Percentiles rank a stretch among this genome's conserved stretches.
phyloP scores from a whole-genome alignment of 2,329 filamentous ascomycete genomes.

The Sphaerostilbella broomeana region DNA sequence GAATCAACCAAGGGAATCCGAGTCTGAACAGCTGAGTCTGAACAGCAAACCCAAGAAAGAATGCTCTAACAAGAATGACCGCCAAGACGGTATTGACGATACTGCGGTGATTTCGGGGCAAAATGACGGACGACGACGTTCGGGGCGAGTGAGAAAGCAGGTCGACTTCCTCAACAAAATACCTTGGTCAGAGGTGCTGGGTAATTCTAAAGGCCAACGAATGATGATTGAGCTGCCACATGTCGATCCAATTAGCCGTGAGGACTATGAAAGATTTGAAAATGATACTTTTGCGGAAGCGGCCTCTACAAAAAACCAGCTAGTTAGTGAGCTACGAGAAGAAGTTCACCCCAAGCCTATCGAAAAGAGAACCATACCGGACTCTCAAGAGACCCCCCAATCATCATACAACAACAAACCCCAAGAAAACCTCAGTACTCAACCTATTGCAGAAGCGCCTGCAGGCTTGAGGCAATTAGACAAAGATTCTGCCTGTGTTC shows the following conservation, averaged over 20 bases:
- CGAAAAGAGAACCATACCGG: too few species aligned
- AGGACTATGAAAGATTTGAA: conserved; percentile 14
- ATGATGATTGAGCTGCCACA: conserved; percentile 15
- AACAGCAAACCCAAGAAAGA: background rate
- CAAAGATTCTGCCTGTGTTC: conserved; percentile 16
- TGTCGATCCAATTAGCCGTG: conserved; percentile 4
- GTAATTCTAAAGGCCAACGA: conserved; percentile 10
- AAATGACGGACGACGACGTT: conserved; percentile 17
- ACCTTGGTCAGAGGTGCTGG: conserved; percentile 22
- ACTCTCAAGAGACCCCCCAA: too few species aligned
- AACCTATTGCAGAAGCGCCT: background rate
- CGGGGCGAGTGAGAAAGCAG: conserved; percentile 24
- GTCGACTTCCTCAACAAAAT: conserved; percentile 25
- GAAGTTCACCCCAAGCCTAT: too few species aligned
- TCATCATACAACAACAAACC: conserved; percentile 7
- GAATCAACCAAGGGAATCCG: background rate
- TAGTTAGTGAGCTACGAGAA: too few species aligned
- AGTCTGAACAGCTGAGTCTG: background rate
- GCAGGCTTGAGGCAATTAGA: conserved; percentile 1
- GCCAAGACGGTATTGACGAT: conserved; percentile 13
- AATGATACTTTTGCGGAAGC: too few species aligned
- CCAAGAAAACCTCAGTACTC: conserved; percentile 3
- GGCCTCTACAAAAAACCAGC: too few species aligned
- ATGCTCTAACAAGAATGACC: background rate
- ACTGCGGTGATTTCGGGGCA: too few species aligned